These are phyloP conservation scores for Annulohypoxylon bovei DNA, from an alignment of 495 filamentous ascomycete species.

Conservation along the genomic window DNA sequence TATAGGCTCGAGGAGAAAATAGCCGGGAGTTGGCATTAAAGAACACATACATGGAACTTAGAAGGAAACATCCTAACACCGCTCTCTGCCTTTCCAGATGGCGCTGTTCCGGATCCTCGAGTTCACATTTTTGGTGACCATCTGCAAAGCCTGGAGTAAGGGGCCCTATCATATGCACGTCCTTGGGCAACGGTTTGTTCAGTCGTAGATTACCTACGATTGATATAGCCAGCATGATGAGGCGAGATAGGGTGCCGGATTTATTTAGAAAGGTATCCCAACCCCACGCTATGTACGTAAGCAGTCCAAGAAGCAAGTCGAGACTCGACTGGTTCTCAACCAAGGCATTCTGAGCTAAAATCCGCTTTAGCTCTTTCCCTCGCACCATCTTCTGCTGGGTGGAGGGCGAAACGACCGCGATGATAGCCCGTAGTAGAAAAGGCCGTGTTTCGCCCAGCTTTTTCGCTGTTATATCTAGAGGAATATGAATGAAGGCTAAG, in stretches of 20 bases:
- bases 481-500: constrained; percentile 59
- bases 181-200: constrained; percentile 49
- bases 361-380: constrained; percentile 51
- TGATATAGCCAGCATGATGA: constrained; percentile 58
- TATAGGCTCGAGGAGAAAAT: background rate
- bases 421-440: constrained; percentile 61
- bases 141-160: constrained; percentile 35
- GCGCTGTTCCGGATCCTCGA: background rate
- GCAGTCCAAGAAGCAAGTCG: constrained; percentile 62
- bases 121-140: background rate
- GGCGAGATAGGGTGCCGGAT: constrained; percentile 46
- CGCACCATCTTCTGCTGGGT: constrained; percentile 44
- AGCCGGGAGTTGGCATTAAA: background rate
- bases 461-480: constrained; percentile 51
- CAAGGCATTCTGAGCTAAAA: constrained; percentile 52
- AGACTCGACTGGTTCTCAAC: constrained; percentile 53
- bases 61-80: constrained; percentile 59
- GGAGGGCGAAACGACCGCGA: constrained; percentile 53
- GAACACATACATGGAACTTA: constrained; percentile 55
- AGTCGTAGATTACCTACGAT: constrained; percentile 59
- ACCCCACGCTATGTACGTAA: constrained; percentile 58
- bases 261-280: constrained; percentile 33
- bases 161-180: constrained; percentile 34
- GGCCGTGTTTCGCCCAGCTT: constrained; percentile 57
- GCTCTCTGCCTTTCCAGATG: constrained; percentile 61